Base-by-base conservation (phyloP, 257 asterid species). In the Salvia hispanica region DNA sequence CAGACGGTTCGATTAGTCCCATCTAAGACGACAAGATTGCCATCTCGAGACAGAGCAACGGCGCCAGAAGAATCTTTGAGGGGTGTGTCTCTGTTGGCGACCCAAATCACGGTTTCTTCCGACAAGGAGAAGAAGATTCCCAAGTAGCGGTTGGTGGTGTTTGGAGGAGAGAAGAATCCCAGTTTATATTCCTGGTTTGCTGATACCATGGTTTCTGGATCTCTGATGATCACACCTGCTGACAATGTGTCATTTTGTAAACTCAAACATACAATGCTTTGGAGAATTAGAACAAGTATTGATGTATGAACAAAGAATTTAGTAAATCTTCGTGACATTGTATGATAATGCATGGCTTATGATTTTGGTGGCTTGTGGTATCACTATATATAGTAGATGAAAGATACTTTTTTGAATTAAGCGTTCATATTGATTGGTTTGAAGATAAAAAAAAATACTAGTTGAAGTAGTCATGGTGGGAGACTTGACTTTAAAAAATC, bases 61-160 rank as follows among this genome's bases (percentile, higher is more conserved):
- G 62, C 3, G 52, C 62, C 28, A 9, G 62, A 66, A 7, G 61
- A 15, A 21, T 66, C 71, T 3, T 11, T 11, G 6, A 66, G 73
- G 16, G 54, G 82, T 6, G 21, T 60, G 21, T 69, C 73, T 9
- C 81, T 57, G 74, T 78, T 81, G 36, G 79, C 83, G 13, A 62
- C 34, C 79, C 82, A 78, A 0, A 69, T 33, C 7, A 73, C 72
- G 9, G 78, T 57, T 16, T 65, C 18, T n/a, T 57, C 69, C 3
- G 86, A 82, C 18, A 72, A 63, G 15, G 55, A 18, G 77, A 78
- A 77, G 69, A 73, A 82, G 18, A 85, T 66, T 3, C 73, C 88
- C 6, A 82, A 25, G 73, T 85, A 85, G 45, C 86, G 81, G 70
- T 72, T 74, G 15, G 81, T 67, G 42, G 86, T 50, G 74, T 76